Evolutionary conservation across 495 filamentous ascomycete genomes (phyloP).

Genomic region (Baudoinia panamericana): DNA sequence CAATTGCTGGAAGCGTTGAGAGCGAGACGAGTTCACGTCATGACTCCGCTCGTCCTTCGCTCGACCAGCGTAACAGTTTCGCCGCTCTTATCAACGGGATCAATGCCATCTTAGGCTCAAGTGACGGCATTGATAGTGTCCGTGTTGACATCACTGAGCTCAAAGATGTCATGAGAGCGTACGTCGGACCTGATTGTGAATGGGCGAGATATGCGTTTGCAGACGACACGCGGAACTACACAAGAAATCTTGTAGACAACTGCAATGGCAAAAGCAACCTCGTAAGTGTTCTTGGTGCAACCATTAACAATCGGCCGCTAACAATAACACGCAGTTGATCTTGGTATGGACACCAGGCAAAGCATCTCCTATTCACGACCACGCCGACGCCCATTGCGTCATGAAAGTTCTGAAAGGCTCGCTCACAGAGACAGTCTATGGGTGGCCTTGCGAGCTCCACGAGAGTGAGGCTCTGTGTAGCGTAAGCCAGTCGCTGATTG

Average conservation of each 20-base stretch:
- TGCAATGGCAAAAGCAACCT: constrained; percentile 87
- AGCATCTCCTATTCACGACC: constrained; percentile 70
- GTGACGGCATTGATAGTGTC: constrained; percentile 63
- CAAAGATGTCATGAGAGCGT: constrained; percentile 53
- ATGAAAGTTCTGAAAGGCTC: constrained; percentile 57
- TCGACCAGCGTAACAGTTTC: constrained; percentile 32
- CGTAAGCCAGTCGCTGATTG: too few relatives aligned
- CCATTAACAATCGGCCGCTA: constrained; percentile 1
- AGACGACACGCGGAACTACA: constrained; percentile 56
- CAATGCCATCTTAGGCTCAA: constrained; percentile 56
- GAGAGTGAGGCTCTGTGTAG: too few relatives aligned
- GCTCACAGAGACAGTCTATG: constrained; percentile 67
- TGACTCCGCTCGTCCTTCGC: constrained; percentile 10
- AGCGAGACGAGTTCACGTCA: too few relatives aligned
- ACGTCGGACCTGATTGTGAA: constrained; percentile 49
- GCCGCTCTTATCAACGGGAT: constrained; percentile 62
- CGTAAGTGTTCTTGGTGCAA: constrained; percentile 35
- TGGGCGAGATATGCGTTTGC: constrained; percentile 61
- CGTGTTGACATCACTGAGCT: constrained; percentile 64
- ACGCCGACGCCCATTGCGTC: constrained; percentile 31
- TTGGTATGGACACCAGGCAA: constrained; percentile 92
- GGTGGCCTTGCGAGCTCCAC: constrained; percentile 45
- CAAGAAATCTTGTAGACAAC: constrained; percentile 76
- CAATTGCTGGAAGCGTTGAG: too few relatives aligned
- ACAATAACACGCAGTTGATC: constrained; percentile 43